Evolutionary conservation across 768 basidiomycete species (phyloP), one percentile per base, ranked within the genome.

Genomic region (Russula foetens): DNA sequence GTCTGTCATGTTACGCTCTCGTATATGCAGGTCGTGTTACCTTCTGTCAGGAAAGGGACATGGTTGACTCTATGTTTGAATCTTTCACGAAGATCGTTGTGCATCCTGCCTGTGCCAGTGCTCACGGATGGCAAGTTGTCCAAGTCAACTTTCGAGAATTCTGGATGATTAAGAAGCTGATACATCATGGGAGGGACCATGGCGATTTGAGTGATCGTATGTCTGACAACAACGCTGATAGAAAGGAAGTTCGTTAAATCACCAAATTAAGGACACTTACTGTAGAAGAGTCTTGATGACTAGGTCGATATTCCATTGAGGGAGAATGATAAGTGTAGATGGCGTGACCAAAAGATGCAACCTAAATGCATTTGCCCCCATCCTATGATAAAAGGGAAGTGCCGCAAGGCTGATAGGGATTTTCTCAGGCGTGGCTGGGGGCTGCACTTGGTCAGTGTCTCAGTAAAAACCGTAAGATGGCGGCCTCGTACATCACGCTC

Each of bases 351-450:
- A 41, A 38, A 38, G 38, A 41, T 7, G 39, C 17, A 41, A 41
- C 5, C 15, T 19, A 19, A 78, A 76, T 0, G 73, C 59, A 55
- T 85, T 79, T 26, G 90, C 73, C 3, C 77, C 88, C 63, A 81
- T 88, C 0, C 76, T 73, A 63, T 90, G 88, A 65, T 87, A 81
- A 28, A 90, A 73, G 0, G 88, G 88, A 1, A 90, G 71, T 60
- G 84, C 82, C 0, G 76, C 83, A 41, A 90, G 76, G 0, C 62
- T 63, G 4, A 83, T 70, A 41, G 7, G 82, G 7, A 77, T 67
- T 28, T 77, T 77, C 58, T 76, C 76, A 3, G 79, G 79, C 4
- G 73, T 77, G 6, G 69, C 66, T 26, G 75, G 76, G 7, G 68
- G 67, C 41, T 73, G 73, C 23, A 75, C 73, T 78, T 80, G 39